These are phyloP conservation scores for Schizopora paradoxa DNA, from an alignment of 1,284 basidiomycete species.

Conservation along the genomic window DNA sequence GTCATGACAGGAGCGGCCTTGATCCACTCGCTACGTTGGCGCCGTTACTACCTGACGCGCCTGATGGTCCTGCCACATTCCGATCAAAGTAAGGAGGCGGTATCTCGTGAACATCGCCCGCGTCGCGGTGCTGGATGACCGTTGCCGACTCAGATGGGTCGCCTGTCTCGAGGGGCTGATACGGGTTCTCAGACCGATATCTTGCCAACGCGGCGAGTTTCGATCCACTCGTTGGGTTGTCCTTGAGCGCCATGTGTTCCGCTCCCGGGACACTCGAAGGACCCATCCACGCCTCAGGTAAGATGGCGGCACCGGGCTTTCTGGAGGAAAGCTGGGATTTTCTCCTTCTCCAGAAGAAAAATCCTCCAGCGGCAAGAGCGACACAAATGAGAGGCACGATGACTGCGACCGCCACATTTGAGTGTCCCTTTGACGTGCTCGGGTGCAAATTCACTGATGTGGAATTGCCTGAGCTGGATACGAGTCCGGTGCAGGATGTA, in stretches of 20 bases:
- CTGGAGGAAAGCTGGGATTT: background rate
- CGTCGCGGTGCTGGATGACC: slow-evolving; percentile 31
- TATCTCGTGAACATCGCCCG: slow-evolving; percentile 29
- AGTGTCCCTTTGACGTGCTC: background rate
- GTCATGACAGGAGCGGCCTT: too few relatives aligned
- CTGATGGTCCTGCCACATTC: slow-evolving; percentile 21
- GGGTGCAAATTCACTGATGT: slow-evolving; percentile 15
- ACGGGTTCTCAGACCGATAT: background rate
- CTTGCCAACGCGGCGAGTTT: background rate
- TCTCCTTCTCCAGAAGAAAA: slow-evolving; percentile 10
- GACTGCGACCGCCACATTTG: slow-evolving; percentile 11
- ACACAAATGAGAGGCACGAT: slow-evolving; percentile 9
- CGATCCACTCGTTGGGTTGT: slow-evolving; percentile 1
- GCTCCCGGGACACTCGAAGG: slow-evolving; percentile 1
- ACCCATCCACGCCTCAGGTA: slow-evolving; percentile 16
- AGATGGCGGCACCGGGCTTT: slow-evolving; percentile 11
- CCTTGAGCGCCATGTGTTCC: slow-evolving; percentile 1
- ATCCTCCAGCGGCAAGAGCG: slow-evolving; percentile 6
- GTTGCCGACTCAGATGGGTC: slow-evolving; percentile 14
- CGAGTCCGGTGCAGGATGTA: slow-evolving; percentile 8
- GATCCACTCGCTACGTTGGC: background rate
- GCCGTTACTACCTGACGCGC: background rate
- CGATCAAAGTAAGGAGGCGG: slow-evolving; percentile 29
- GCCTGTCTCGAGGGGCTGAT: slow-evolving; percentile 3
- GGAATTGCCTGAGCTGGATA: slow-evolving; percentile 12